Base-by-base conservation (phyloP, 2,329 filamentous ascomycete genomes). In the Pseudogymnoascus sp. region DNA sequence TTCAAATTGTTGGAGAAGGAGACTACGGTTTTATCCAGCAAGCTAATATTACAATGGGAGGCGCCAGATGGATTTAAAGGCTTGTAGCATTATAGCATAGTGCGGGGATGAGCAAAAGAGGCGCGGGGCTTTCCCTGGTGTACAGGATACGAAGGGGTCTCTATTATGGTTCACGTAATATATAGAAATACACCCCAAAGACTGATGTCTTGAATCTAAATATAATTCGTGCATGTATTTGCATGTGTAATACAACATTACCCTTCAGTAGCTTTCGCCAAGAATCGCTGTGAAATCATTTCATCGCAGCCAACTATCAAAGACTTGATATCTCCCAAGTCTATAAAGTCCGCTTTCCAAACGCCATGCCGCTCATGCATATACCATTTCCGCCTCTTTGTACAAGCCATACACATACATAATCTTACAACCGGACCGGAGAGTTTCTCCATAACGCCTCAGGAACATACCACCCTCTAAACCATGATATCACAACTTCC, bases 321-420 rank as follows among this genome's bases (percentile, higher is more conserved):
- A 21, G 48, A 33, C 48, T 18, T 33, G 29, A 21, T 55, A 33
- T 55, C 48, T 55, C 29, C 48, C 48, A 55, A 55, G 48, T 33
- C 48, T 55, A 55, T 35, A 33, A 21, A 55, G 48, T 55, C 29
- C 29, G 29, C 48, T 55, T 55, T 55, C 48, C 48, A 55, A 55
- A 55, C 48, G 48, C 48, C 48, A 55, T 55, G 48, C 48, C 48
- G 48, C 48, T 55, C 48, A 55, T 55, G 48, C 48, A 55, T 35
- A 55, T 35, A 21, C 48, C 48, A 55, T 55, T 55, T 55, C 48
- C 48, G 33, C 48, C 45, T 33, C 48, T 55, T 55, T 55, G 48
- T 55, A 55, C 48, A 55, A 55, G 29, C 48, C 48, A 55, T 55
- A 55, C 48, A 55, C 48, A 55, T 55, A 35, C 48, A 55, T 55